A percentile compares a stretch with the other conserved stretches of the same genome.
These are phyloP conservation scores for Venturia oleaginea DNA, from an alignment of 2,329 filamentous ascomycete genomes.

Conservation along the genomic window DNA sequence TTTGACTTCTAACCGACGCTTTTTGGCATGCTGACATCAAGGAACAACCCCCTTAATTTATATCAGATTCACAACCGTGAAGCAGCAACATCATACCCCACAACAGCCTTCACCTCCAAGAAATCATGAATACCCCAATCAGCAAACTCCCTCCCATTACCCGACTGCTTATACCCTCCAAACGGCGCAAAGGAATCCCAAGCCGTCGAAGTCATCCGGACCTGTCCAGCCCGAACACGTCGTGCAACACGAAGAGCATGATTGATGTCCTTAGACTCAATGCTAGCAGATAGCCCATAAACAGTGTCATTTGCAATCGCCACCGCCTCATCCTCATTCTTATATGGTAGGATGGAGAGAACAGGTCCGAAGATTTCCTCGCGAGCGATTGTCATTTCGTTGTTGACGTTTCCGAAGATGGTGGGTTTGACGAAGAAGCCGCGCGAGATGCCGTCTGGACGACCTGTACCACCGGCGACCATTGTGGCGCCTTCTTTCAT, in stretches of 20 bases:
- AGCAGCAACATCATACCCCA: slow-evolving; percentile 23
- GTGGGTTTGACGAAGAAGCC: slow-evolving; percentile 19
- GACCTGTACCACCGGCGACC: slow-evolving; percentile 48
- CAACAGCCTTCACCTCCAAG: slow-evolving; percentile 23
- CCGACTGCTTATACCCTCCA: slow-evolving; percentile 26
- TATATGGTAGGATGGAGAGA: slow-evolving; percentile 7
- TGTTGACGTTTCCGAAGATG: slow-evolving; percentile 11
- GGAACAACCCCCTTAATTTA: no score
- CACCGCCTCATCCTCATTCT: slow-evolving; percentile 9
- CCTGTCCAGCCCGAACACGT: slow-evolving; percentile 7
- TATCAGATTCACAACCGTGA: slow-evolving; percentile 2
- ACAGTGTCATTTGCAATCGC: slow-evolving; percentile 13
- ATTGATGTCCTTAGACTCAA: slow-evolving; percentile 11
- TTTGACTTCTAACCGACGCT: no score
- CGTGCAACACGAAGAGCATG: slow-evolving; percentile 9
- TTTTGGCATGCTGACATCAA: background rate
- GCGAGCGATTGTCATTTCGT: slow-evolving; percentile 11
- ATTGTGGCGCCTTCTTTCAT: slow-evolving; percentile 62
- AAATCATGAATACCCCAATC: slow-evolving; percentile 14
- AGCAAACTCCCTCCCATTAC: slow-evolving; percentile 23
- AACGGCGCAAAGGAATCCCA: slow-evolving; percentile 20
- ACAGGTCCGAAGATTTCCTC: slow-evolving; percentile 13
- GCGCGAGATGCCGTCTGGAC: slow-evolving; percentile 18
- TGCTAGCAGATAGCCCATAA: slow-evolving; percentile 11
- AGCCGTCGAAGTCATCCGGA: slow-evolving; percentile 7